These are phyloP conservation scores for Medicago ruthenica DNA, from an alignment of 306 rosid species.

Conservation along the genomic window DNA sequence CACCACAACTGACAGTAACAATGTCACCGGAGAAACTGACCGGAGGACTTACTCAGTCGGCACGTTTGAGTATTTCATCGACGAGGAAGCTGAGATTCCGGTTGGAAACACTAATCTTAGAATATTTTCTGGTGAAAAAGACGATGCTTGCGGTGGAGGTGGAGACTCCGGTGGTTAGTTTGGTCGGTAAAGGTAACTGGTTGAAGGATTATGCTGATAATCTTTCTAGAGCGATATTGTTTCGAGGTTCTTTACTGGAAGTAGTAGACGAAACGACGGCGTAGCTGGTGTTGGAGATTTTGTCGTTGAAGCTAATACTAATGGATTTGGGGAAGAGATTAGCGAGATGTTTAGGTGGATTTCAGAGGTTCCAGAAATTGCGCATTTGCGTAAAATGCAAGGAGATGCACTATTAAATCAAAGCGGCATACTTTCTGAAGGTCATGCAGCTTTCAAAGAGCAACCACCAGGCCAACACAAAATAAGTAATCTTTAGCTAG, in stretches of 20 bases:
- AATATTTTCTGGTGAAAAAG: constrained; percentile 53
- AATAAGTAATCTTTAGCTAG: too few species aligned
- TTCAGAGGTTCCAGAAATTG: constrained; percentile 59
- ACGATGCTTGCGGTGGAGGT: constrained; percentile 26
- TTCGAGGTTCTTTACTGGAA: constrained; percentile 74
- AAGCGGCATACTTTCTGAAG: too few species aligned
- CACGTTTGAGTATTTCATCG: too few species aligned
- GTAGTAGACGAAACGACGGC: constrained; percentile 67
- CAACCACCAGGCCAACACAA: too few species aligned
- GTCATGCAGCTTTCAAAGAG: too few species aligned
- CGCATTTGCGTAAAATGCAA: too few species aligned
- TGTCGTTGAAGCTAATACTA: constrained; percentile 50
- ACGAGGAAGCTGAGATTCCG: too few species aligned
- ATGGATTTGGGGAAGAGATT: constrained; percentile 66
- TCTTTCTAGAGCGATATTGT: constrained; percentile 60
- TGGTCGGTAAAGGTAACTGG: constrained; percentile 70
- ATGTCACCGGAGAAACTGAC: constrained; percentile 44
- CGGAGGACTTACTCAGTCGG: constrained; percentile 22
- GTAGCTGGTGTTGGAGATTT: constrained; percentile 46
- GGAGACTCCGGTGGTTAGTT: constrained; percentile 35
- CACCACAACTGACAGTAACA: neutral
- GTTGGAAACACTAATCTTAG: too few species aligned
- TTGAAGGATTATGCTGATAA: constrained; percentile 75
- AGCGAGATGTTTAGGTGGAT: constrained; percentile 83
- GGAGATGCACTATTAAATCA: too few species aligned